Evolutionary conservation across 495 filamentous ascomycete species (phyloP).

Genomic region (Lasiosphaeria miniovina): DNA sequence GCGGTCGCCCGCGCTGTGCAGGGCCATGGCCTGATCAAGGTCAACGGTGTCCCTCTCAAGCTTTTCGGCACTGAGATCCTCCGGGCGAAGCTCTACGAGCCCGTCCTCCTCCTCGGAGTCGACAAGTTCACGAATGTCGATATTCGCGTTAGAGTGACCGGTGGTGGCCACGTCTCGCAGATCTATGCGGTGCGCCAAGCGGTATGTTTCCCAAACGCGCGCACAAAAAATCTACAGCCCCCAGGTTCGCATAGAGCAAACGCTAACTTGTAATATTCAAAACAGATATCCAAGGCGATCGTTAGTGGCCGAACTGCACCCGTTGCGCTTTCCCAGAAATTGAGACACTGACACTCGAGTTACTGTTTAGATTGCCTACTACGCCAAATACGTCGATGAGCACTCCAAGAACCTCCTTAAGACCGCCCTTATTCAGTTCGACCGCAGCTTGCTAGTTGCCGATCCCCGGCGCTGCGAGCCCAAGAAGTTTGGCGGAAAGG

Average conservation of each 20-base stretch:
- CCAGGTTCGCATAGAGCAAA: background rate
- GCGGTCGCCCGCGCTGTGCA: constrained; percentile 36
- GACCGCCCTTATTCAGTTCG: constrained; percentile 88
- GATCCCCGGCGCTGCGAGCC: constrained; percentile 93
- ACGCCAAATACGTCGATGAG: constrained; percentile 99
- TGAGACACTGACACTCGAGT: constrained; percentile 15
- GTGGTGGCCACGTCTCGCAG: constrained; percentile 96
- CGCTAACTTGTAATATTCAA: constrained; percentile 16
- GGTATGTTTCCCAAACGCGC: constrained; percentile 23
- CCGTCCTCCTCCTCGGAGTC: constrained; percentile 88
- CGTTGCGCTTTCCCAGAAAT: constrained; percentile 7
- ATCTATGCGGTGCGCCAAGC: constrained; percentile 99
- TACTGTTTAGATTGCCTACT: constrained; percentile 71
- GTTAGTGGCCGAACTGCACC: constrained; percentile 21
- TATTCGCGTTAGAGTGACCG: constrained; percentile 93
- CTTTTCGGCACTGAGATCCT: constrained; percentile 95
- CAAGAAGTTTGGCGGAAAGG: constrained; percentile 90
- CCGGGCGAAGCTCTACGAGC: constrained; percentile 97
- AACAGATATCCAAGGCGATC: constrained; percentile 70
- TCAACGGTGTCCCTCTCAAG: constrained; percentile 92
- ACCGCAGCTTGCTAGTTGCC: constrained; percentile 94
- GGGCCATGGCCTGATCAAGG: constrained; percentile 81
- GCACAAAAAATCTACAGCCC: no score
- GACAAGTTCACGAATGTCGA: constrained; percentile 88
- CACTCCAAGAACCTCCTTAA: constrained; percentile 99